Base-by-base conservation (phyloP, 179 eudicot species). In the Beta corolliflora region DNA sequence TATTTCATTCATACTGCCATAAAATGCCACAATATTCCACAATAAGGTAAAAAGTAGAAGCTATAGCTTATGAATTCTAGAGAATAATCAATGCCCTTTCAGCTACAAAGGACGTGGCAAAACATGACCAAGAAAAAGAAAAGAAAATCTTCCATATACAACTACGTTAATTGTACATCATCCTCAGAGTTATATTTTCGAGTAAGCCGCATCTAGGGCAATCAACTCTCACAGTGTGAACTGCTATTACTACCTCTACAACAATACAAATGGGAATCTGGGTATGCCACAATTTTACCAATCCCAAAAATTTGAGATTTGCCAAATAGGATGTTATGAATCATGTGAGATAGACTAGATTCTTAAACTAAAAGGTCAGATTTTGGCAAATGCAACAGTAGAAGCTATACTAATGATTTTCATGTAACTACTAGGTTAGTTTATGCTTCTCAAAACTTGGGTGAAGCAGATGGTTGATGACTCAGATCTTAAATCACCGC, bases 341-440 rank as follows among this genome's bases (percentile, higher is more conserved):
- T 53, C 72, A 75, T 70, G 58, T 52, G 77, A 18, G 75, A 46
- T 41, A 58, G 83, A 61, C 75, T 56, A 63, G 64, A 79, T 70
- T 80, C 87, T 83, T 86, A 54, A 78, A 79, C 76, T 77, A 74
- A 66, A 85, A 81, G 85, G 78, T 67, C 83, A 83, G 80, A 84
- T 53, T 75, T 61, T 71, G 81, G 84, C 85, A 83, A 76, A 73
- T 84, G 58, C 54, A 79, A 52, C 67, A 48, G 70, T 76, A 60
- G 70, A 31, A 80, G 71, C 31, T 61, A 36, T 74, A 77, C 53
- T 50, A 74, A 73, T 68, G 64, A 71, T 78, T 84, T 36, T 71
- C 84, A 76, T 77, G 88, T 81, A 67, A 81, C 83, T 84, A 82
- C 82, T 77, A 79, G 73, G 93, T 89, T 89, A 91, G 91, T 78